phyloP scores from a whole-genome alignment of 1,139 yeast genomes.

The Petasospora fabianii region DNA sequence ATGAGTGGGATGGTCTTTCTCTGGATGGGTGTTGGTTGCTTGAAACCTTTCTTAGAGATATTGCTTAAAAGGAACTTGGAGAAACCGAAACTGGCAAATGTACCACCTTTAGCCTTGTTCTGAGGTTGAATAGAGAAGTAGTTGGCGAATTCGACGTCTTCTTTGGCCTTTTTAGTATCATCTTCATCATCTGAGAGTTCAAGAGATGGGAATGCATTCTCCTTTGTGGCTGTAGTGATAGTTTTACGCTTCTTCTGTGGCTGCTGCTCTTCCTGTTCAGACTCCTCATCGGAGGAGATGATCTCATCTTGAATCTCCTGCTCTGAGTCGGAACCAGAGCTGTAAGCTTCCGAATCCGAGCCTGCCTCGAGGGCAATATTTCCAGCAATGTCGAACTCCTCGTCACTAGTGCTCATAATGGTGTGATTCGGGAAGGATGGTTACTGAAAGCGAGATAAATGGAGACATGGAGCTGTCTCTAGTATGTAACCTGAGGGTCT shows the following conservation, averaged over 20 bases:
- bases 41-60: constrained; percentile 81
- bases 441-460: not conserved
- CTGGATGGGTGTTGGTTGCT: constrained; percentile 97
- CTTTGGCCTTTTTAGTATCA: constrained; percentile 41
- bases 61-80: constrained; percentile 68
- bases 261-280: constrained; percentile 20
- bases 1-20: constrained; percentile 90
- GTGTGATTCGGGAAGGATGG: not conserved
- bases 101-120: constrained; percentile 71
- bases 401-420: constrained; percentile 29
- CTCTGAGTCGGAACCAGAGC: constrained; percentile 34
- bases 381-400: constrained; percentile 67
- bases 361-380: constrained; percentile 50
- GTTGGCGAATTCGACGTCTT: constrained; percentile 42
- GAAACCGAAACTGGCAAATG: constrained; percentile 88
- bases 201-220: constrained; percentile 52
- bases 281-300: constrained; percentile 41
- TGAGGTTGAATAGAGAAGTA: constrained; percentile 44
- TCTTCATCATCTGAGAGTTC: constrained; percentile 67
- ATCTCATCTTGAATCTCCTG: constrained; percentile 58
- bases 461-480: not conserved
- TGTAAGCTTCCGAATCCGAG: constrained; percentile 38
- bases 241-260: constrained; percentile 28
- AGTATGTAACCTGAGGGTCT: not conserved
- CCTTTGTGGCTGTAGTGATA: constrained; percentile 23